Evolutionary conservation across 306 rosid species (phyloP).

Genomic region (Prunus dulcis): DNA sequence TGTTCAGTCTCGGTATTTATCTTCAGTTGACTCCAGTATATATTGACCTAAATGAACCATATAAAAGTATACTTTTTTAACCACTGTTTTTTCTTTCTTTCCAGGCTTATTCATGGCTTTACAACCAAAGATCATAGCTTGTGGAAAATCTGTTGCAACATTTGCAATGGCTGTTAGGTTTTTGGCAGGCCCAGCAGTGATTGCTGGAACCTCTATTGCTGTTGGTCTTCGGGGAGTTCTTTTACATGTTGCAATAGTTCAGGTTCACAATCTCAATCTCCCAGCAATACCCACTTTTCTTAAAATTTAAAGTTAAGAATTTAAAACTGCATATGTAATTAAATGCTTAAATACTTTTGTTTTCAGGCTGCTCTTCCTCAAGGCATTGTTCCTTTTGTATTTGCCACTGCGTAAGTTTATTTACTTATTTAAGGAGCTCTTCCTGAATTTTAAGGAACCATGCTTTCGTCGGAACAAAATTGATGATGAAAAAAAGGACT

Average conservation of each 20-base stretch:
- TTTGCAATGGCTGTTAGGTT: conserved; percentile 94
- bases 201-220: conserved; percentile 75
- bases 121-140: conserved; percentile 80
- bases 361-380: conserved; percentile 91
- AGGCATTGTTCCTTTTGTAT: conserved; percentile 95
- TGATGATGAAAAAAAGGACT: no score
- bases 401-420: conserved; percentile 78
- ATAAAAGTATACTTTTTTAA: background rate
- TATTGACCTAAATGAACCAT: background rate
- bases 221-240: conserved; percentile 77
- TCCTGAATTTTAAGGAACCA: no score
- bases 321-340: background rate
- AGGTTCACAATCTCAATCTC: conserved; percentile 38
- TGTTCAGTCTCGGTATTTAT: conserved; percentile 76
- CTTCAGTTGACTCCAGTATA: background rate
- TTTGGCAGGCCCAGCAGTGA: conserved; percentile 89
- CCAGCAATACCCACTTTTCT: background rate
- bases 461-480: no score
- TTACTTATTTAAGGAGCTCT: background rate
- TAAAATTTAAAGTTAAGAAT: background rate
- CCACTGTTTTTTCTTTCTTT: background rate
- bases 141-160: conserved; percentile 86
- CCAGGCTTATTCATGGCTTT: conserved; percentile 91
- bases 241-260: conserved; percentile 80
- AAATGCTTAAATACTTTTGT: background rate